Base-by-base conservation (phyloP, 2,329 filamentous ascomycete species). In the Bipolaris gigantea region DNA sequence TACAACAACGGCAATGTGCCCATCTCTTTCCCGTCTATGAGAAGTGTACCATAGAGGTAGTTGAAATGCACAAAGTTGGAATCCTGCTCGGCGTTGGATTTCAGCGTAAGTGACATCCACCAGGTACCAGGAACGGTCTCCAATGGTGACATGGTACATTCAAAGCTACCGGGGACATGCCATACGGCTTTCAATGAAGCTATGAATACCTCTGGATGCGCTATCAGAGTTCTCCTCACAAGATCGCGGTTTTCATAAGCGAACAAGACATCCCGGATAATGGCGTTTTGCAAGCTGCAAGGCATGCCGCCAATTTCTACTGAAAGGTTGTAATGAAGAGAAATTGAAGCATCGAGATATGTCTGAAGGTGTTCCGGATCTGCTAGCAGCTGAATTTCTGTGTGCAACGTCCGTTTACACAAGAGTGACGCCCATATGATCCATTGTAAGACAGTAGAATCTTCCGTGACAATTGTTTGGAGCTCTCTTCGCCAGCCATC, bases 361-460 rank as follows among this genome's bases (percentile, higher is more conserved):
- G 38, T 30, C 5, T 40, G 50, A 25, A 59, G 23, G 13, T 53
- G 2, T 42, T 32, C 18, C 75, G 54, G 8, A 23, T 36, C n/a
- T 7, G n/a, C 4, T 13, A 43, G 27, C n/a, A 21, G 4, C 10
- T 47, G 27, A 27, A 25, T 13, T 53, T 55, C 34, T 3, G 60
- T n/a, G 40, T 72, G 65, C 50, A 81, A 81, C 0, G 81, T 83
- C 2, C 76, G 72, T 21, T 78, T 73, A 46, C 84, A 87, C 0
- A 88, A 71, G 0, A 89, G 56, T 0, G 85, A 80, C 0, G 84
- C 80, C 70, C 79, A 80, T 0, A 88, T 75, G 0, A 77, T 77
- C 56, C 82, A 85, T 0, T 62, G 75, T 5, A 72, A 70, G 23
- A 74, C 75, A 16, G 73, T 69, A 0, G 78, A 71, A 0, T 67